Base-by-base conservation (phyloP, 192 early-diverging fungal genomes). In the Podila epicladia region DNA sequence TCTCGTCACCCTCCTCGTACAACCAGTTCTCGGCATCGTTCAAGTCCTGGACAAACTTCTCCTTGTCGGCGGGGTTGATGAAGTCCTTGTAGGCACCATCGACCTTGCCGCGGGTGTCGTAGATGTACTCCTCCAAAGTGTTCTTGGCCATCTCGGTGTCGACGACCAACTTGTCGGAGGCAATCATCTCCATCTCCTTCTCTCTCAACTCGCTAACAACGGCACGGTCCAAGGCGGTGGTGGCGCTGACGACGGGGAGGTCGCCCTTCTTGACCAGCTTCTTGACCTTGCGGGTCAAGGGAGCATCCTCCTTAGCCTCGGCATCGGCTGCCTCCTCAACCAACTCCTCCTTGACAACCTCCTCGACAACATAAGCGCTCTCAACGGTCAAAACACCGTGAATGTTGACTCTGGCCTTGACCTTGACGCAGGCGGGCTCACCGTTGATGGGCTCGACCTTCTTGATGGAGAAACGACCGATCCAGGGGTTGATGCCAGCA, bases 121-220 rank as follows among this genome's bases (percentile, higher is more conserved):
- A 99, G 49, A 98, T 95, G 85, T 98, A 99, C 89, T 99, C 98
- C 84, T 99, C 98, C 62, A 99, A 91, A 38, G 92, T 87, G 87
- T 99, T 99, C 86, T 96, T 95, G 82, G 91, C 92, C 67, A 94
- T 90, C 84, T 97, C 97, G 11, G 98, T 99, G 67, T 97, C 97
- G 41, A 91, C 88, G 22, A 99, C 95, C 65, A 99, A 91, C 76
- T 93, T 92, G 85, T 99, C 97, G 37, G 88, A 70, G 9, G 91
- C 73, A 58, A 84, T 72, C 98, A 99, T 98, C 72, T 95, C 88
- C 74, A 88, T 90, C 88, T 99, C 98, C 69, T 86, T 74, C 83
- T 95, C 93, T 70, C 89, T 82, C 84, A 93, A 90, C 62, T 89
- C 86, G 64, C 87, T 71, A 50, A 98, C 55, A 35, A 90, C 71